Percentiles rank a stretch among this genome's conserved stretches.
These are phyloP conservation scores for Auriscalpium microsporum DNA, from an alignment of 768 basidiomycete genomes.

Conservation along the genomic window DNA sequence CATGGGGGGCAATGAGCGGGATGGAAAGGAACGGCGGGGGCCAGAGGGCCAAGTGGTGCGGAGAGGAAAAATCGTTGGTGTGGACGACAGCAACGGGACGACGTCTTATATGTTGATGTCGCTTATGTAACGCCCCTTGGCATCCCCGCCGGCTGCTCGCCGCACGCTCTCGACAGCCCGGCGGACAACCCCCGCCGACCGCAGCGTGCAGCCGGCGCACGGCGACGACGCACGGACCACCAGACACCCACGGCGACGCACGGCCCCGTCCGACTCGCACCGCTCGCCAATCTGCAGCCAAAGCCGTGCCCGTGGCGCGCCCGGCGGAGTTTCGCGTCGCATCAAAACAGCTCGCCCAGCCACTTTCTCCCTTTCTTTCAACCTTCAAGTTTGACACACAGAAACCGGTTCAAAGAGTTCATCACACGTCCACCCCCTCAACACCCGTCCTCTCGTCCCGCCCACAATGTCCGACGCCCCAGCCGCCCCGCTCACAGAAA, in stretches of 20 bases:
- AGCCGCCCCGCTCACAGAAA: slow-evolving; percentile 74
- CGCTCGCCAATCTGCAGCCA: not conserved
- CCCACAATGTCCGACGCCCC: slow-evolving; percentile 86
- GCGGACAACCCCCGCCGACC: not conserved
- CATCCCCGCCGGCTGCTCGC: not conserved
- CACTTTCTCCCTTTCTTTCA: slow-evolving; percentile 40
- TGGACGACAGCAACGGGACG: not conserved
- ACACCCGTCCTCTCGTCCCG: slow-evolving; percentile 46
- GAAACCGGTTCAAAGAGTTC: slow-evolving; percentile 69
- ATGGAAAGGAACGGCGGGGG: slow-evolving; percentile 11
- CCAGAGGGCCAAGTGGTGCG: not conserved
- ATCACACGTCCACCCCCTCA: slow-evolving; percentile 43
- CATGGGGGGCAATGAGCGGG: slow-evolving; percentile 28
- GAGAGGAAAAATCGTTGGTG: not conserved
- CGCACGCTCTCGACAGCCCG: not conserved
- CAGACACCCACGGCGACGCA: no score
- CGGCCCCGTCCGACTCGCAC: no score
- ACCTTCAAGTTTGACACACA: slow-evolving; percentile 81
- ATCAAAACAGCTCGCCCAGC: slow-evolving; percentile 13
- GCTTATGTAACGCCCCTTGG: not conserved
- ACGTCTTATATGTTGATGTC: not conserved
- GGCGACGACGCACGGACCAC: no score
- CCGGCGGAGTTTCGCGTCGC: slow-evolving; percentile 1
- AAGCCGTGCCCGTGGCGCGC: not conserved
- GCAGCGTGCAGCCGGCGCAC: not conserved